Percentiles rank a stretch among this genome's conserved stretches.
phyloP scores from a whole-genome alignment of 2,329 filamentous ascomycete genomes.

The Monosporascus sp. region DNA sequence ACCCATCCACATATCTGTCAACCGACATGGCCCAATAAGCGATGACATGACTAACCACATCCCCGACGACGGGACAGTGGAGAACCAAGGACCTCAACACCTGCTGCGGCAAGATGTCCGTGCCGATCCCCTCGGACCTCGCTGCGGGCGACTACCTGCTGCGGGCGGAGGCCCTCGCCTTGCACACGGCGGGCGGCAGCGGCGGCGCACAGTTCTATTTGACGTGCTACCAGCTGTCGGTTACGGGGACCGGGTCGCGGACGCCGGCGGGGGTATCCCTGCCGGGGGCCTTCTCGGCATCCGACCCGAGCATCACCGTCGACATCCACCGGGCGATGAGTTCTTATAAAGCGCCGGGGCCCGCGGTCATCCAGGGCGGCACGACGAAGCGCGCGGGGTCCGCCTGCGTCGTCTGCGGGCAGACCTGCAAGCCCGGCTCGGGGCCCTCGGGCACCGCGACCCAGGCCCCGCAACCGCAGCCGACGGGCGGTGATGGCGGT shows the following conservation, averaged over 20 bases:
- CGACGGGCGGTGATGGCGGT: constrained; percentile 5
- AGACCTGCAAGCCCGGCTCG: constrained; percentile 17
- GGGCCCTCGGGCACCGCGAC: constrained; percentile 13
- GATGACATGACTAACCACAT: no score
- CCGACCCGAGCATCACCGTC: constrained; percentile 24
- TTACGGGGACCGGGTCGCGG: constrained; percentile 22
- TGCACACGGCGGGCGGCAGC: constrained; percentile 31
- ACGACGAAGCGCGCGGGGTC: constrained; percentile 20
- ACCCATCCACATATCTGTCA: no score
- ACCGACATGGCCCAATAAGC: no score
- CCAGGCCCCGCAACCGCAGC: constrained; percentile 4
- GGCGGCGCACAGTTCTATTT: constrained; percentile 28
- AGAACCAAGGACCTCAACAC: constrained; percentile 37
- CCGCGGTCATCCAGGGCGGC: constrained; percentile 7
- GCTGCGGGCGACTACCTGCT: constrained; percentile 40
- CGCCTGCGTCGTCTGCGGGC: constrained; percentile 20
- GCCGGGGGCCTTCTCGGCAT: constrained; percentile 25
- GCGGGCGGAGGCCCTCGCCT: constrained; percentile 38
- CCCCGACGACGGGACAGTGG: constrained; percentile 23
- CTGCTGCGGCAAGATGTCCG: constrained; percentile 36
- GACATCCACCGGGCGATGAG: constrained; percentile 17
- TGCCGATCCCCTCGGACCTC: constrained; percentile 33
- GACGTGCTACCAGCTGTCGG: constrained; percentile 25
- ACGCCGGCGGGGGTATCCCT: constrained; percentile 25
- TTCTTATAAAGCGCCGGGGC: no score